Evolutionary conservation across 768 basidiomycete genomes (phyloP).

Genomic region (Butyriboletus loyo): DNA sequence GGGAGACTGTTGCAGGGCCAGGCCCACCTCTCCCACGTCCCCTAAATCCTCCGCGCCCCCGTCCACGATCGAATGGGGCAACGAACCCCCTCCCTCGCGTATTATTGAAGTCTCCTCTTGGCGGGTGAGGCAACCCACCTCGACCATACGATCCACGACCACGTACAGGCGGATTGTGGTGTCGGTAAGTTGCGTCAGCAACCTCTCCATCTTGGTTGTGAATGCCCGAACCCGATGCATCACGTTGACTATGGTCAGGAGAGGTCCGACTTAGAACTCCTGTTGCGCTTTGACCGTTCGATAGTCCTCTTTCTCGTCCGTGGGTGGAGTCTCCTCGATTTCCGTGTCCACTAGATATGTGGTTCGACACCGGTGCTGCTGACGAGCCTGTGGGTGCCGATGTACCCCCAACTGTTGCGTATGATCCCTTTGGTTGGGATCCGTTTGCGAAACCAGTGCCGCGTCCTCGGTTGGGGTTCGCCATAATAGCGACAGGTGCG

Average conservation of each 20-base stretch:
- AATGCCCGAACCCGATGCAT: background rate
- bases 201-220: constrained; percentile 4
- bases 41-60: constrained; percentile 30
- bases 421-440: constrained; percentile 2
- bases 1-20: too few species aligned
- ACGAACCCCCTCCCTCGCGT: constrained; percentile 34
- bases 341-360: background rate
- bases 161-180: constrained; percentile 20
- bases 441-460: constrained; percentile 18
- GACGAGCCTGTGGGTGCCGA: background rate
- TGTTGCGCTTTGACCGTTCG: constrained; percentile 6
- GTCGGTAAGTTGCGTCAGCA: background rate
- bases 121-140: constrained; percentile 22
- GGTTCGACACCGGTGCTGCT: background rate
- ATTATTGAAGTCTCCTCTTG: constrained; percentile 22
- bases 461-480: constrained; percentile 62
- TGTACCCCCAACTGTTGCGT: constrained; percentile 8
- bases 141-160: constrained; percentile 28
- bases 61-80: constrained; percentile 30
- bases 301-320: constrained; percentile 8
- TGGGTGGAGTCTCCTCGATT: background rate
- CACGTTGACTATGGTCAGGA: background rate
- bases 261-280: background rate
- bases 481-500: constrained; percentile 65
- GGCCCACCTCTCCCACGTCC: constrained; percentile 32